Base-by-base conservation (phyloP, 2,329 filamentous ascomycete species). In the Neopestalotiopsis clavispora region DNA sequence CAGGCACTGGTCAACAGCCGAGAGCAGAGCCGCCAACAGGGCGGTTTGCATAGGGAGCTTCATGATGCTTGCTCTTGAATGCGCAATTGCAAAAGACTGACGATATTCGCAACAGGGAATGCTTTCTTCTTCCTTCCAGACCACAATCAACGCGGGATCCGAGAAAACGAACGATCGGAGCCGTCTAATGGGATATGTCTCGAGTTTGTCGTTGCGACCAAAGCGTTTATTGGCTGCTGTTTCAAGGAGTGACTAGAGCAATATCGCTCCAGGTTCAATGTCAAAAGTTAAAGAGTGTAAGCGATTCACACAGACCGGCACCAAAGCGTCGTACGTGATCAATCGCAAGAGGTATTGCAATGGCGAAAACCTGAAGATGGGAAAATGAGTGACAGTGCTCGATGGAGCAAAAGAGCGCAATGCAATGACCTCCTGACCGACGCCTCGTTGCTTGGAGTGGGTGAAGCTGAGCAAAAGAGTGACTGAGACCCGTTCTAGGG, bases 11-110 rank as follows among this genome's bases (percentile, higher is more conserved):
- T 83, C 80, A 45, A 80, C 77, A 30, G 81, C 81, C 71, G 88
- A 76, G 57, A 89, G 75, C 32, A 86, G 73, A 59, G 85, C 75
- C 69, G 83, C 86, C 74, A 84, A 83, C 77, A 89, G 72, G 75
- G 83, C 83, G 76, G 84, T 80, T 72, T 86, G 82, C 70, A 87
- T 71, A 69, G 83, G 80, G 77, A 86, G 75, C 81, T 85, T 90
- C 88, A 90, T 90, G 72, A 76, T 79, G 74, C 62, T 68, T 69
- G 61, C 38, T 57, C 67, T 40, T 59, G 62, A 52, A 62, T 67
- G 70, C 71, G 56, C 68, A 70, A 67, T 68, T 38, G 23, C 60
- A 69, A 72, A 71, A 38, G 71, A 70, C 69, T 72, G 72, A 69
- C 49, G 59, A 38, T 45, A 45, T 42, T 23, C 30, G 60, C 34